These are phyloP conservation scores for Ophiocordyceps camponoti-floridani DNA, from an alignment of 2,329 filamentous ascomycete species.

Conservation along the genomic window DNA sequence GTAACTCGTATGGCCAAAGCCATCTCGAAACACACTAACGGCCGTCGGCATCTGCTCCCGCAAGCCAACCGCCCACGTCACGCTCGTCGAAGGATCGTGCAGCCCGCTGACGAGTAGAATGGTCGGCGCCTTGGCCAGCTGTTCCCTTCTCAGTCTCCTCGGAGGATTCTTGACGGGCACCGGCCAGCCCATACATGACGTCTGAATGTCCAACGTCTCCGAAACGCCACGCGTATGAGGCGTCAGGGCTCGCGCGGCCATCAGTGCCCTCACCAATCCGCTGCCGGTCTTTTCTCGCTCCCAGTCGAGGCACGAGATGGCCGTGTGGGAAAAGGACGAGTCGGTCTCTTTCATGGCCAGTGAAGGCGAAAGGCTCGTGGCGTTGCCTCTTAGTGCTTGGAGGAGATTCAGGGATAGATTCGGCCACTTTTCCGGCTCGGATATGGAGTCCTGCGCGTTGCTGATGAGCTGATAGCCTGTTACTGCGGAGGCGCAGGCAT, in stretches of 20 bases:
- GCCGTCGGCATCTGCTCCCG: constrained; percentile 1
- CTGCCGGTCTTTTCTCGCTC: not conserved
- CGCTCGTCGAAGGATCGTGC: constrained; percentile 1
- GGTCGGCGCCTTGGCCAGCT: not conserved
- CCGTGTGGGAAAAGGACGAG: not conserved
- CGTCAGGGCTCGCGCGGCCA: not conserved
- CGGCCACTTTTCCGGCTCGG: not conserved
- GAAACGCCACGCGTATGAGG: not conserved
- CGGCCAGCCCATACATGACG: not conserved
- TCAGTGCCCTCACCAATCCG: not conserved
- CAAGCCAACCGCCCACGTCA: not conserved
- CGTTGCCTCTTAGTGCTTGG: not conserved
- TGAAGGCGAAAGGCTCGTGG: not conserved
- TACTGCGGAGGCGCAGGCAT: not conserved
- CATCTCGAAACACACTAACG: not conserved
- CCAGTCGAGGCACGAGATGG: constrained; percentile 1
- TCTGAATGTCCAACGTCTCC: constrained; percentile 1
- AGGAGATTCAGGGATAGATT: not conserved
- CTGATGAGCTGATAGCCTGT: not conserved
- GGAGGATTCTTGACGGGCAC: not conserved
- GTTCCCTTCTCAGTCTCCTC: not conserved
- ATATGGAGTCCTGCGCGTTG: not conserved
- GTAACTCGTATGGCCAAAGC: constrained; percentile 1
- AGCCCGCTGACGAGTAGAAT: not conserved
- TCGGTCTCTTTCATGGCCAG: not conserved